These are phyloP conservation scores for Cercospora sesami DNA, from an alignment of 2,329 filamentous ascomycete genomes.

Conservation along the genomic window DNA sequence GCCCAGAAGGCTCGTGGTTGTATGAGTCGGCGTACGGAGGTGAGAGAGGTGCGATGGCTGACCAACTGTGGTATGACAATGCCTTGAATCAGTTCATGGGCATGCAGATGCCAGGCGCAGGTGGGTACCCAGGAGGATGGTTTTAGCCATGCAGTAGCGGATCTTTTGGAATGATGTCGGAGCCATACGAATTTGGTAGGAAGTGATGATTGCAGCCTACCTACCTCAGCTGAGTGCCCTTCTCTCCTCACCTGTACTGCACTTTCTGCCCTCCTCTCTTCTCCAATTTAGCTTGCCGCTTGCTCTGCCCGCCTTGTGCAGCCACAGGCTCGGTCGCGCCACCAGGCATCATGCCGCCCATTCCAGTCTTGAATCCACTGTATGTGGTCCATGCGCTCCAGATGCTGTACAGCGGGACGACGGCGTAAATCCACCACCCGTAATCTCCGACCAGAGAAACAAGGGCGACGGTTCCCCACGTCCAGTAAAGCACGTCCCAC, in stretches of 20 bases:
- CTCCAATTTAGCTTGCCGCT: constrained; percentile 54
- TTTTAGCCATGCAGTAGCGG: not conserved
- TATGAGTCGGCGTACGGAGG: constrained; percentile 3
- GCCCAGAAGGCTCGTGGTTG: not conserved
- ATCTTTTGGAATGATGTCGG: not conserved
- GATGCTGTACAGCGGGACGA: constrained; percentile 50
- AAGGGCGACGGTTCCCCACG: constrained; percentile 73
- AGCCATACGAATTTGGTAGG: not conserved
- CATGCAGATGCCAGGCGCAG: constrained; percentile 9
- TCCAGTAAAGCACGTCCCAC: constrained; percentile 97
- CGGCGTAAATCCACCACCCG: constrained; percentile 65
- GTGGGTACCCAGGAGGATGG: constrained; percentile 4
- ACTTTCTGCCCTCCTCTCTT: constrained; percentile 54
- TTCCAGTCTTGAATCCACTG: constrained; percentile 46
- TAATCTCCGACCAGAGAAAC: constrained; percentile 79
- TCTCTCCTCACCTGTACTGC: constrained; percentile 44
- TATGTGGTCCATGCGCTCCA: constrained; percentile 51
- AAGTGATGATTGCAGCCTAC: not conserved
- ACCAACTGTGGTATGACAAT: not conserved
- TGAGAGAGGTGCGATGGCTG: not conserved
- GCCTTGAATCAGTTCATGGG: constrained; percentile 2
- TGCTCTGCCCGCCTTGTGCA: constrained; percentile 42
- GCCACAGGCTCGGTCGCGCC: constrained; percentile 34
- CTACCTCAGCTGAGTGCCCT: not conserved
- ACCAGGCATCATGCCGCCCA: constrained; percentile 44